Conservation (phyloP, 257 asterid species). For the Sherardia arvensis region DNA sequence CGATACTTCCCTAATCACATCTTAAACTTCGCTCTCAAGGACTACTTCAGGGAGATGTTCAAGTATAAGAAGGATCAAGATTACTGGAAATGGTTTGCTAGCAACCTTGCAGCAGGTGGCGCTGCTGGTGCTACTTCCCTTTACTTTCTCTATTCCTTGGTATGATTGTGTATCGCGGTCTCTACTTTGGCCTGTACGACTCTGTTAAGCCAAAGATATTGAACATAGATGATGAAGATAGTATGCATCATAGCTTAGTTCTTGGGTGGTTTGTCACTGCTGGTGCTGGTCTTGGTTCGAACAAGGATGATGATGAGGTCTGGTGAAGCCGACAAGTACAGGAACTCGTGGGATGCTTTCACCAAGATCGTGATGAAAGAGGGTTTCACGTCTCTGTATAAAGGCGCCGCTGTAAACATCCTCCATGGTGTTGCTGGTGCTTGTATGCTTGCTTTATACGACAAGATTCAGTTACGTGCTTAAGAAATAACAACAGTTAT, state of each 20-base stretch:
- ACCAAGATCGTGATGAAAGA: constrained; percentile 61
- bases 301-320: constrained; percentile 98
- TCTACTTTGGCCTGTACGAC: constrained; percentile 80
- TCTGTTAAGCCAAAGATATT: constrained; percentile 74
- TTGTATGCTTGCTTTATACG: constrained; percentile 89
- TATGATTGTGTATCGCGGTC: constrained; percentile 82
- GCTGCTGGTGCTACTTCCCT: constrained; percentile 93
- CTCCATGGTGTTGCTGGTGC: constrained; percentile 90
- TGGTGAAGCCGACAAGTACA: constrained; percentile 89
- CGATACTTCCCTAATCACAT: constrained; percentile 92
- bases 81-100: constrained; percentile 95
- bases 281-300: constrained; percentile 86
- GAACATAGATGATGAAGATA: constrained; percentile 60
- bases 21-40: constrained; percentile 81
- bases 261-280: constrained; percentile 88
- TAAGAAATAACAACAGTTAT: too few species aligned
- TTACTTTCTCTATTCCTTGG: constrained; percentile 75
- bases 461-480: too few species aligned
- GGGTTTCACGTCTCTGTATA: constrained; percentile 74
- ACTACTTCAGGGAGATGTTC: constrained; percentile 74
- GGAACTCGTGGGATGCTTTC: constrained; percentile 75
- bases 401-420: constrained; percentile 85
- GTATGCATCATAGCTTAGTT: constrained; percentile 75
- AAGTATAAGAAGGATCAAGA: constrained; percentile 82
- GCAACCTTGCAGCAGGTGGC: constrained; percentile 69